Conservation (phyloP, 1,284 basidiomycete species). For the Heterobasidion irregulare region DNA sequence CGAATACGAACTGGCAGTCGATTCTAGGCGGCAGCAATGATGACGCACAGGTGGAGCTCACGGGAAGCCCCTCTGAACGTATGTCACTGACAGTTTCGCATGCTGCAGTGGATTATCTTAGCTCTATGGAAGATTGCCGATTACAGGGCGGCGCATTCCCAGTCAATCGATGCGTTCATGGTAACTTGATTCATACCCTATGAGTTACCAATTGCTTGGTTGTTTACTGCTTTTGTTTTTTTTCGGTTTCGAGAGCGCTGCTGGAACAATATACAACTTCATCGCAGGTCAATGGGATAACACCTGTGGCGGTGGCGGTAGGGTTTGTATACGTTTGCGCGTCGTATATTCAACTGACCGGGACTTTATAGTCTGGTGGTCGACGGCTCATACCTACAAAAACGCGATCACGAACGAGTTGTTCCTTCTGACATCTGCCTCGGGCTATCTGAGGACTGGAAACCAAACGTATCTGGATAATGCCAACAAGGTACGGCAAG, state of each 20-base stretch:
- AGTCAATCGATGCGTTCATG: conserved; percentile 25
- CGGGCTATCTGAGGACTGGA: conserved; percentile 31
- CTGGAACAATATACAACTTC: conserved; percentile 37
- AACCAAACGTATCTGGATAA: conserved; percentile 34
- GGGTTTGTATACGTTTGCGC: conserved; percentile 11
- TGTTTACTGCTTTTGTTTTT: no score
- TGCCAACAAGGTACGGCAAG: conserved; percentile 29
- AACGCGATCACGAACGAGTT: conserved; percentile 51
- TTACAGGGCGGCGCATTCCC: conserved; percentile 32
- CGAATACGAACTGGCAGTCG: conserved; percentile 29
- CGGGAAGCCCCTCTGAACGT: neutral
- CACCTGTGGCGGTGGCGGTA: conserved; percentile 30
- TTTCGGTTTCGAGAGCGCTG: conserved; percentile 23
- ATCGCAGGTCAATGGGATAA: conserved; percentile 40
- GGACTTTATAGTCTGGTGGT: conserved; percentile 41
- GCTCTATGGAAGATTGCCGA: conserved; percentile 47
- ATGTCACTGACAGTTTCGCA: neutral
- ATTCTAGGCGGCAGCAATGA: conserved; percentile 39
- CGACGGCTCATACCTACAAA: conserved; percentile 43
- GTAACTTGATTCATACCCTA: conserved; percentile 17
- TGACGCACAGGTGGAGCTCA: conserved; percentile 33
- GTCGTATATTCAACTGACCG: neutral
- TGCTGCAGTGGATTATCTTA: conserved; percentile 39
- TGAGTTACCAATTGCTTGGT: neutral
- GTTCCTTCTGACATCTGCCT: conserved; percentile 40